phyloP scores from a whole-genome alignment of 2,329 filamentous ascomycete genomes.

The Aspergillus tamarii region DNA sequence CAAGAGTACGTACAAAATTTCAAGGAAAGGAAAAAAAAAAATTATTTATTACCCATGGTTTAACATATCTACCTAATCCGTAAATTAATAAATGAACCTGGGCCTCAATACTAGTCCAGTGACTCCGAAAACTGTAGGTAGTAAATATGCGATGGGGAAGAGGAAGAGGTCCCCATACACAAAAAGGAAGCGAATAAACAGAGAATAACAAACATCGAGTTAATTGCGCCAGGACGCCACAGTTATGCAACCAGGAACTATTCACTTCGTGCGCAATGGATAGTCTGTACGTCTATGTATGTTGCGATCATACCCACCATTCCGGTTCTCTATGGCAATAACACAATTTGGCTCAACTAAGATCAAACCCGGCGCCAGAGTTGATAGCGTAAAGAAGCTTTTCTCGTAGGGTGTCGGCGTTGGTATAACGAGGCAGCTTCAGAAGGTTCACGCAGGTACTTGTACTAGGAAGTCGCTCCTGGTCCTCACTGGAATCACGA shows the following conservation, averaged over 20 bases:
- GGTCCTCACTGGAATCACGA: slow-evolving; percentile 75
- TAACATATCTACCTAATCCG: background rate
- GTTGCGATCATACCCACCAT: background rate
- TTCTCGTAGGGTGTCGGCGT: slow-evolving; percentile 66
- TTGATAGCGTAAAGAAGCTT: slow-evolving; percentile 90
- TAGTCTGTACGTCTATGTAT: background rate
- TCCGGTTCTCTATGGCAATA: background rate
- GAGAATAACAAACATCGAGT: background rate
- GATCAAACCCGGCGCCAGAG: slow-evolving; percentile 88
- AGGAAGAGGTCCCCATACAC: background rate
- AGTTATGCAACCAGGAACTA: slow-evolving; percentile 32
- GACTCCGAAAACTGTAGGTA: background rate
- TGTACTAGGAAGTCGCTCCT: slow-evolving; percentile 81
- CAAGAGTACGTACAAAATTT: too few species aligned
- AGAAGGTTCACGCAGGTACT: slow-evolving; percentile 95
- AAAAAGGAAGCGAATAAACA: background rate
- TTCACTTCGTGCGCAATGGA: background rate
- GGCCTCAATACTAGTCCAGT: background rate
- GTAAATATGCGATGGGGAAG: background rate
- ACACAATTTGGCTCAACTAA: slow-evolving; percentile 44
- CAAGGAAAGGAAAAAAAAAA: background rate
- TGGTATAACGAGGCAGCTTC: slow-evolving; percentile 83
- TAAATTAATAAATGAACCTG: background rate
- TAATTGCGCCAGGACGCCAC: slow-evolving; percentile 25
- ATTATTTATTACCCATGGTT: background rate